phyloP scores from a whole-genome alignment of 2,329 filamentous ascomycete genomes.

The Alternaria gansuensis region DNA sequence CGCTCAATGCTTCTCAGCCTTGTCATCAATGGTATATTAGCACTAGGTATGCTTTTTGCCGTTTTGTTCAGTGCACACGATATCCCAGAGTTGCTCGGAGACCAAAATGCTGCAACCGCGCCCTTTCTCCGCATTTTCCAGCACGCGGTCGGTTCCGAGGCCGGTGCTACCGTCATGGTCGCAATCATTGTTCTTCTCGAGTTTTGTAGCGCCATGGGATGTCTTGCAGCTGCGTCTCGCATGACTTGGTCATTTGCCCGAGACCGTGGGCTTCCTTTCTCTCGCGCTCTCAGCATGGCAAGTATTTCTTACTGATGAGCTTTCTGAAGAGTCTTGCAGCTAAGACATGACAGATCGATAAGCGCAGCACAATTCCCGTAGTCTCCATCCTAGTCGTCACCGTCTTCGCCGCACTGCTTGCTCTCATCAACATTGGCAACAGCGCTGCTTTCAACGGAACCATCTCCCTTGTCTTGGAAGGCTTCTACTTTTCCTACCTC shows the following conservation, averaged over 20 bases:
- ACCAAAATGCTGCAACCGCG: slow-evolving; percentile 31
- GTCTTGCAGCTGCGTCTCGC: slow-evolving; percentile 54
- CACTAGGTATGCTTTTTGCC: slow-evolving; percentile 54
- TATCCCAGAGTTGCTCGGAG: slow-evolving; percentile 32
- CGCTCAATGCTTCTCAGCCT: slow-evolving; percentile 57
- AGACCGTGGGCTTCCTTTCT: slow-evolving; percentile 55
- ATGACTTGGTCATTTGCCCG: slow-evolving; percentile 58
- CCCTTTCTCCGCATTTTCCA: slow-evolving; percentile 64
- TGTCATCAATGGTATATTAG: slow-evolving; percentile 54
- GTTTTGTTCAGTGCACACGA: slow-evolving; percentile 54
- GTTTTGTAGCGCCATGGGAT: slow-evolving; percentile 55
- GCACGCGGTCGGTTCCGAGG: slow-evolving; percentile 41
- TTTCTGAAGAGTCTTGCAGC: background rate
- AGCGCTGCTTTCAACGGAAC: slow-evolving; percentile 50
- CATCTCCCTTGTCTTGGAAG: slow-evolving; percentile 48
- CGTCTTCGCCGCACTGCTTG: slow-evolving; percentile 56
- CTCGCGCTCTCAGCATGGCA: slow-evolving; percentile 43
- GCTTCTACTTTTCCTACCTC: slow-evolving; percentile 51
- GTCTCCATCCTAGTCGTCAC: slow-evolving; percentile 60
- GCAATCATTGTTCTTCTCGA: slow-evolving; percentile 54
- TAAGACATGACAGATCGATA: slow-evolving; percentile 43
- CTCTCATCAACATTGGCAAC: slow-evolving; percentile 64
- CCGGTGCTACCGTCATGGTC: slow-evolving; percentile 60
- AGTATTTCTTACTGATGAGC: background rate
- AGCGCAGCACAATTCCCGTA: slow-evolving; percentile 54